A percentile compares a stretch with the other conserved stretches of the same genome.
phyloP scores from a whole-genome alignment of 345 rosid species.

The Moricandia moricandioides region DNA sequence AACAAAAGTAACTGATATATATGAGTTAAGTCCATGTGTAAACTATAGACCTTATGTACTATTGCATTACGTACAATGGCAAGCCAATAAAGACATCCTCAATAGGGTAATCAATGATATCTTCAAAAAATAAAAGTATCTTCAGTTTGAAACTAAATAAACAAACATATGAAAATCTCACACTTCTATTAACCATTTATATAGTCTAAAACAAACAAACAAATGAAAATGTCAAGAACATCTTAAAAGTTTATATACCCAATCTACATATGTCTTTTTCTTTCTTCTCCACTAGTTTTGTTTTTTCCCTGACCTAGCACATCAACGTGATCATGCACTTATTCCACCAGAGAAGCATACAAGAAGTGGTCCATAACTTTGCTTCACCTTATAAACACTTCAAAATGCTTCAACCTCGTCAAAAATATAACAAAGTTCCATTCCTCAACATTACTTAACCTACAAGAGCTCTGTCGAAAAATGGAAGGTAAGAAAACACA shows the following conservation, averaged over 20 bases:
- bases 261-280: background rate
- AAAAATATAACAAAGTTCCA: slow-evolving; percentile 27
- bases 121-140: background rate
- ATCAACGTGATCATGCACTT: slow-evolving; percentile 31
- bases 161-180: background rate
- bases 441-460: slow-evolving; percentile 20
- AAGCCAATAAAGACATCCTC: slow-evolving; percentile 16
- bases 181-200: background rate
- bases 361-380: slow-evolving; percentile 39
- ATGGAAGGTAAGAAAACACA: slow-evolving; percentile 43
- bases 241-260: background rate
- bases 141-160: background rate
- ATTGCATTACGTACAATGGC: slow-evolving; percentile 11
- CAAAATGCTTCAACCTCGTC: background rate
- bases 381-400: slow-evolving; percentile 34
- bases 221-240: slow-evolving; percentile 3
- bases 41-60: slow-evolving; percentile 13
- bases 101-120: slow-evolving; percentile 20
- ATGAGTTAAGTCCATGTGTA: slow-evolving; percentile 27
- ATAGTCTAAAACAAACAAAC: slow-evolving; percentile 4
- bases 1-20: slow-evolving; percentile 7
- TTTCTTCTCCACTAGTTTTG: background rate
- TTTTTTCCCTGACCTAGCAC: slow-evolving; percentile 14
- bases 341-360: slow-evolving; percentile 34
- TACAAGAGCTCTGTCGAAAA: background rate